A percentile compares a stretch with the other conserved stretches of the same genome.
Conservation (phyloP, 148 eudicot genomes). For the Euryodendron excelsum region DNA sequence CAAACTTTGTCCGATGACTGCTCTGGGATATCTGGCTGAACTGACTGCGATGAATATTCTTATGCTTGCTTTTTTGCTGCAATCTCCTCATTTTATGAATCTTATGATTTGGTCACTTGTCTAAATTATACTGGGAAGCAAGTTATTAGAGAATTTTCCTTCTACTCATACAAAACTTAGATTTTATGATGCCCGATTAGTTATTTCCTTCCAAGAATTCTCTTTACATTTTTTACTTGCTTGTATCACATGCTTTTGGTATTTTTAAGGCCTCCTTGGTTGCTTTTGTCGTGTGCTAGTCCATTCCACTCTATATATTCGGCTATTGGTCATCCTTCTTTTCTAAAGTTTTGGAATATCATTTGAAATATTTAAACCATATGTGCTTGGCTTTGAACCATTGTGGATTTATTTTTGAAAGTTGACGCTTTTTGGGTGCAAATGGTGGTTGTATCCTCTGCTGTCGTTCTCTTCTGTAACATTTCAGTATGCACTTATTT, state of each 20-base stretch:
- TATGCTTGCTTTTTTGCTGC: background rate
- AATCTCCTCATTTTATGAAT: background rate
- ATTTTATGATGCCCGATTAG: background rate
- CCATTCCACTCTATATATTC: background rate
- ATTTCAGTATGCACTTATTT: background rate
- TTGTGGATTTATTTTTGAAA: background rate
- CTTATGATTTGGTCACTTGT: background rate
- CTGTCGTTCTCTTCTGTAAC: background rate
- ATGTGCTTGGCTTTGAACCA: background rate
- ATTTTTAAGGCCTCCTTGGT: background rate
- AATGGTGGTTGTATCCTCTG: background rate
- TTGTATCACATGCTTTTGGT: background rate
- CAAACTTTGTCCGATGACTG: background rate
- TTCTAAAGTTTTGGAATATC: background rate
- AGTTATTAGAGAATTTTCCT: background rate
- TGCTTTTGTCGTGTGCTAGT: background rate
- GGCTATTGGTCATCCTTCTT: background rate
- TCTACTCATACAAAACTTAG: background rate
- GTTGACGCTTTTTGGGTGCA: background rate
- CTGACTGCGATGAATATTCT: background rate
- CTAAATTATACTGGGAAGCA: background rate
- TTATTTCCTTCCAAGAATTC: background rate
- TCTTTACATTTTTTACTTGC: background rate
- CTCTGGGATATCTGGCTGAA: background rate
- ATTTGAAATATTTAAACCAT: background rate